Percentiles rank a stretch among this genome's conserved stretches.
These are phyloP conservation scores for Coprinopsis sp. DNA, from an alignment of 768 basidiomycete species.

Conservation along the genomic window DNA sequence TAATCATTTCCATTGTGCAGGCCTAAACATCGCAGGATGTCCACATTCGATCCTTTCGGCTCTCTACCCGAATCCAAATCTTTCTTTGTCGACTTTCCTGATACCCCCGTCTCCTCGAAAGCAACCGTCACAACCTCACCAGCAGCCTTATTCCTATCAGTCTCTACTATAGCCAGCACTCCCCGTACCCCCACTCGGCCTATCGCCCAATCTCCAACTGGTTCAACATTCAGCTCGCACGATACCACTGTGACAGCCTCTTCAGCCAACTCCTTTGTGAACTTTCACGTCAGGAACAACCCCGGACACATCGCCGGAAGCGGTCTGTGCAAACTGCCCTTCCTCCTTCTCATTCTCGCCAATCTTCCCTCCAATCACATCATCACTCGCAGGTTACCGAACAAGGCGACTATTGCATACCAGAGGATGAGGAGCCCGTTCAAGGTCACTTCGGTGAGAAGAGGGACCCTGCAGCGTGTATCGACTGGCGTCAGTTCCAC, in stretches of 20 bases:
- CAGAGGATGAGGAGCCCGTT: conserved; percentile 35
- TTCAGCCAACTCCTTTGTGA: conserved; percentile 28
- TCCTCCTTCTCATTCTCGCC: conserved; percentile 21
- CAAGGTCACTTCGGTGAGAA: too few species aligned
- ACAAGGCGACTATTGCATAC: conserved; percentile 32
- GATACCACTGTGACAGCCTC: conserved; percentile 14
- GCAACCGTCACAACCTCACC: conserved; percentile 16
- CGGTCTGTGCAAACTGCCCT: conserved; percentile 25
- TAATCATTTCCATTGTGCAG: not conserved
- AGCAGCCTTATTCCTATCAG: conserved; percentile 40
- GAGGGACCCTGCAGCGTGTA: conserved; percentile 33
- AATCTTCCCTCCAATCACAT: conserved; percentile 23
- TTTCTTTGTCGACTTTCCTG: conserved; percentile 32
- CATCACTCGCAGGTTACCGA: conserved; percentile 10
- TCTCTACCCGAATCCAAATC: conserved; percentile 39
- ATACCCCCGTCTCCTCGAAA: conserved; percentile 20
- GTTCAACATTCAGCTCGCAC: not conserved
- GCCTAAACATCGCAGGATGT: not conserved
- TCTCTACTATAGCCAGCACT: conserved; percentile 26
- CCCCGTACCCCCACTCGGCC: conserved; percentile 24
- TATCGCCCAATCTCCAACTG: conserved; percentile 14
- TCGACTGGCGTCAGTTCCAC: conserved; percentile 60
- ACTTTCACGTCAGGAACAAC: conserved; percentile 19
- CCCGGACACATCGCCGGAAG: conserved; percentile 17
- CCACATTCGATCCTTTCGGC: conserved; percentile 36